Conservation (phyloP, 805 yeast genomes). For the Wickerhamiella cacticola region DNA sequence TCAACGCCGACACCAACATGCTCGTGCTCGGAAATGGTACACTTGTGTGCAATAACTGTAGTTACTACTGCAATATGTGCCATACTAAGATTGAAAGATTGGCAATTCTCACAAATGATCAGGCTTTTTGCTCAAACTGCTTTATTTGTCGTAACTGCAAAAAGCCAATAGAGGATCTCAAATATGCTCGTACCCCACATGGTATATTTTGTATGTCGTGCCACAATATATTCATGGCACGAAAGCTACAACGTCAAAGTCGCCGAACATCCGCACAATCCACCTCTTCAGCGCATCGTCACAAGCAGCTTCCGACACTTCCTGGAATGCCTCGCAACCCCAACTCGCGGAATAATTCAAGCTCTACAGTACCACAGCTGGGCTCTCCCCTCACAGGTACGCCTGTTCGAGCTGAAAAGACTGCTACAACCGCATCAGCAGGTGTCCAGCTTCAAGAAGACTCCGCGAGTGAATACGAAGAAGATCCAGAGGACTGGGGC, state of each 20-base stretch:
- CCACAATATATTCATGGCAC: conserved; percentile 69
- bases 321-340: conserved; percentile 15
- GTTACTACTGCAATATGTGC: conserved; percentile 82
- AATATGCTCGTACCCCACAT: conserved; percentile 85
- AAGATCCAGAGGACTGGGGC: conserved; percentile 6
- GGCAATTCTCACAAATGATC: conserved; percentile 90
- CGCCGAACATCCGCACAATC: conserved; percentile 9
- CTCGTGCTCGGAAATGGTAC: conserved; percentile 88
- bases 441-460: neutral
- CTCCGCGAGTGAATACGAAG: conserved; percentile 11
- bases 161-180: conserved; percentile 69
- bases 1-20: conserved; percentile 83
- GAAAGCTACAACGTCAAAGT: conserved; percentile 44
- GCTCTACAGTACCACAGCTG: conserved; percentile 6
- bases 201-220: conserved; percentile 90
- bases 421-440: neutral
- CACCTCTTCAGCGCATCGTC: conserved; percentile 11
- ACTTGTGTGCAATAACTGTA: conserved; percentile 78
- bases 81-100: conserved; percentile 77
- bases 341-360: neutral
- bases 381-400: conserved; percentile 11
- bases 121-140: conserved; percentile 84
- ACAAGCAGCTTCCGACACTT: conserved; percentile 19
- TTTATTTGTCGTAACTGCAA: conserved; percentile 84
- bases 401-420: neutral